These are phyloP conservation scores for Pyrus pyrifolia DNA, from an alignment of 306 rosid species.

Conservation along the genomic window DNA sequence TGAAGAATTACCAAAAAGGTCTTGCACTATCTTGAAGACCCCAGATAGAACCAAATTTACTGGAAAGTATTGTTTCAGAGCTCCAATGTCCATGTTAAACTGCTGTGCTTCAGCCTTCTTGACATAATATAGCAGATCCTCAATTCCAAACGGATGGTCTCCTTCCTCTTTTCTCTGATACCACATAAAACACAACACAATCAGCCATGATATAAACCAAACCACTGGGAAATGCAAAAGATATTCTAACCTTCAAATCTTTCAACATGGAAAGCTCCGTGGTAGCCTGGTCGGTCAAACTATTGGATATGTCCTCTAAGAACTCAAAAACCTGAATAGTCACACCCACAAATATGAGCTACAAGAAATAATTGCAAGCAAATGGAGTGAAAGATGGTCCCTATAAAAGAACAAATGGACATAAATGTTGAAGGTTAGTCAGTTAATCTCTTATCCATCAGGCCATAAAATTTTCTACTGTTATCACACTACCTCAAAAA, in stretches of 20 bases:
- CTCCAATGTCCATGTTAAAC: slow-evolving; percentile 61
- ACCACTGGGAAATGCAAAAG: background rate
- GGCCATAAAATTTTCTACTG: background rate
- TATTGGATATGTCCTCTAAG: slow-evolving; percentile 69
- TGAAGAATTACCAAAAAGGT: slow-evolving; percentile 64
- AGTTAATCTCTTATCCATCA: background rate
- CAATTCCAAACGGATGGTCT: slow-evolving; percentile 75
- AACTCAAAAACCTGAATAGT: slow-evolving; percentile 78
- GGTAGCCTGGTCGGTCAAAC: slow-evolving; percentile 60
- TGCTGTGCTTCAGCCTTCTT: slow-evolving; percentile 67
- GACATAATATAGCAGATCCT: slow-evolving; percentile 72
- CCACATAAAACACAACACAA: slow-evolving; percentile 24
- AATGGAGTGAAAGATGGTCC: background rate
- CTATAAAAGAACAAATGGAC: background rate
- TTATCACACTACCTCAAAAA: background rate
- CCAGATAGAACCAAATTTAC: slow-evolving; percentile 83
- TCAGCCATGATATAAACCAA: slow-evolving; percentile 22
- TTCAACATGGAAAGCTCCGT: slow-evolving; percentile 67
- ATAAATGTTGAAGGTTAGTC: background rate
- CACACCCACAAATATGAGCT: slow-evolving; percentile 7
- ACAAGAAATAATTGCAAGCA: background rate
- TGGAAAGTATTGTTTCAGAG: slow-evolving; percentile 87
- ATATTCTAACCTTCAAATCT: slow-evolving; percentile 58
- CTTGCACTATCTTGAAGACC: slow-evolving; percentile 82
- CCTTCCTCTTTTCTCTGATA: slow-evolving; percentile 90